Evolutionary conservation across 2,329 filamentous ascomycete genomes (phyloP), one percentile per base, ranked within the genome.

Genomic region (Ceratocystis ficicola): DNA sequence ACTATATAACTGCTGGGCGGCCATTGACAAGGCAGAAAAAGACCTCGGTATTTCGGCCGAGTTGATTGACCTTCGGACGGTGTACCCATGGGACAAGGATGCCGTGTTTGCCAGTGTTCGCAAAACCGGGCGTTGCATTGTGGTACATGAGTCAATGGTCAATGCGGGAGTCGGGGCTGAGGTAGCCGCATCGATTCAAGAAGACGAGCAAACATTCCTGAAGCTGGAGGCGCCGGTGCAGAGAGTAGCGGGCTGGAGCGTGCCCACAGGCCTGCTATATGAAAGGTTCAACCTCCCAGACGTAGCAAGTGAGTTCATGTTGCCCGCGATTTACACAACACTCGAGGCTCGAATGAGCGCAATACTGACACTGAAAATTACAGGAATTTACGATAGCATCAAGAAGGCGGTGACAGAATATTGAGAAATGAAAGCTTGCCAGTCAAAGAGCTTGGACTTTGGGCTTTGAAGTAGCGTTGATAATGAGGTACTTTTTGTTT

Each of bases 101-200:
- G 88, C 88, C 0, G 83, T 96, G 1, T 79, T 95, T 68, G 78
- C 86, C 64, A 96, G 91, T 69, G 92, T 95, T 15, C 84, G 83
- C 71, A 95, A 94, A 79, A 96, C 92, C 0, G 91, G 92, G 0
- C 78, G 90, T 68, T 90, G 88, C 48, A 82, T 96, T 65, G 87
- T 96, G 1, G 92, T 96, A 5, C 92, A 96, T 73, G 92, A 96
- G 76, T 86, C 90, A 66, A 95, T 94, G 88, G 81, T 92, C 69
- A 96, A 95, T 71, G 88, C 88, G 5, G 92, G 92, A 15, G 83
- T 96, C 17, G 92, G 92, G 1, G 91, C 92, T 4, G 91, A 96
- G 73, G 86, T 96, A 0, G 90, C 92, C 1, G 90, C 91, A 0
- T 88, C 88, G 1, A 89, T 96, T 63, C 91, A 96, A 74, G 90